Conservation (phyloP, 805 yeast species). For the Saturnispora mendoncae region DNA sequence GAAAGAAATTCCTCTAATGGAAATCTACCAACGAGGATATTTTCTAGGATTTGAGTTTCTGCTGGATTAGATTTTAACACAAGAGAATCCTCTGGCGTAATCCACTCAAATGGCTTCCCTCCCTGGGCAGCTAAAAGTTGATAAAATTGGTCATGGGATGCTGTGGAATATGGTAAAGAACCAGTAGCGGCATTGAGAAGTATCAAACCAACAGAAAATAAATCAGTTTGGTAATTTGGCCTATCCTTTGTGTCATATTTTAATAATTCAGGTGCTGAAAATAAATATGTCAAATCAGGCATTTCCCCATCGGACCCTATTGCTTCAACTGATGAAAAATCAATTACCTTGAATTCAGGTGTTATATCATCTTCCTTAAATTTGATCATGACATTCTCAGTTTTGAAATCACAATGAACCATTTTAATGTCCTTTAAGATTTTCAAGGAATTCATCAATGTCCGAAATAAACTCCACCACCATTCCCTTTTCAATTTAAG, state of each 20-base stretch:
- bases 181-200: slow-evolving; percentile 40
- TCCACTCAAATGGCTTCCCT: slow-evolving; percentile 27
- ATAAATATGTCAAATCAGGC: slow-evolving; percentile 33
- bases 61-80: slow-evolving; percentile 18
- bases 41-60: slow-evolving; percentile 19
- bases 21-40: slow-evolving; percentile 25
- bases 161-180: slow-evolving; percentile 32
- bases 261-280: slow-evolving; percentile 40
- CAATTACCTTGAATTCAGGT: slow-evolving; percentile 34
- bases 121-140: slow-evolving; percentile 28
- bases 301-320: slow-evolving; percentile 17
- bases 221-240: slow-evolving; percentile 29
- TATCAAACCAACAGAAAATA: slow-evolving; percentile 39
- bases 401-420: slow-evolving; percentile 42
- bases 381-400: slow-evolving; percentile 34
- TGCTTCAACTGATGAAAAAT: slow-evolving; percentile 35
- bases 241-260: slow-evolving; percentile 23
- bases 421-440: slow-evolving; percentile 23
- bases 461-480: slow-evolving; percentile 29
- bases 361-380: slow-evolving; percentile 23
- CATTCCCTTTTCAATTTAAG: slow-evolving; percentile 18
- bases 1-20: slow-evolving; percentile 17
- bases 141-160: slow-evolving; percentile 24
- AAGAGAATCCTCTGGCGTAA: slow-evolving; percentile 21
- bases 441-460: slow-evolving; percentile 22